These are phyloP conservation scores for Psilocybe tampanensis DNA, from an alignment of 768 basidiomycete genomes.

Conservation along the genomic window DNA sequence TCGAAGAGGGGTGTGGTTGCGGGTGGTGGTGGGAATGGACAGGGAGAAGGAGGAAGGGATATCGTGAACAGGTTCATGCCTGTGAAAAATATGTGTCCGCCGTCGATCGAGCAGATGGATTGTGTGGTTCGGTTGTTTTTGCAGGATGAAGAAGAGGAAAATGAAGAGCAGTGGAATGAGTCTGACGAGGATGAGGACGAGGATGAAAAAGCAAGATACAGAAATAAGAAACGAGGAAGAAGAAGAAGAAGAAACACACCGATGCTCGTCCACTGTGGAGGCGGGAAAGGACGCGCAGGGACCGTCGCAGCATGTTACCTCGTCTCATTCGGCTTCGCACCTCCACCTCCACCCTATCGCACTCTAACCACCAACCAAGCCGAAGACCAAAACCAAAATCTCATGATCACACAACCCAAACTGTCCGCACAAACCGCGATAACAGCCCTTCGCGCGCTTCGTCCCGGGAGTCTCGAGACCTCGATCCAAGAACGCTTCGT, in stretches of 20 bases:
- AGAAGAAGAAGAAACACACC: slow-evolving; percentile 42
- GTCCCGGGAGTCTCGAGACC: slow-evolving; percentile 63
- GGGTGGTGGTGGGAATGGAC: too few relatives aligned
- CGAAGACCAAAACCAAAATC: too few relatives aligned
- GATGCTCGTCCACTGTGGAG: slow-evolving; percentile 60
- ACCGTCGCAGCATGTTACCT: slow-evolving; percentile 65
- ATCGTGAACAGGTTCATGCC: slow-evolving; percentile 55
- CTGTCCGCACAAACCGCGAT: slow-evolving; percentile 54
- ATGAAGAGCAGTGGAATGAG: neutral
- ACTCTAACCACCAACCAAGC: neutral
- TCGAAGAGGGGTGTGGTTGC: neutral
- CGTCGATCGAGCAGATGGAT: slow-evolving; percentile 64
- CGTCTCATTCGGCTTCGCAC: slow-evolving; percentile 54
- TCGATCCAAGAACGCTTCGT: slow-evolving; percentile 59
- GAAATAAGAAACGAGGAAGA: slow-evolving; percentile 26
- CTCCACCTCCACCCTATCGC: neutral
- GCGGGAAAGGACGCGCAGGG: slow-evolving; percentile 64
- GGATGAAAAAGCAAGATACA: slow-evolving; percentile 27
- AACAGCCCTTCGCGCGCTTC: slow-evolving; percentile 43
- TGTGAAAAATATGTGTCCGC: slow-evolving; percentile 53
- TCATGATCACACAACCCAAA: slow-evolving; percentile 30
- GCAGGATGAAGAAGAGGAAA: slow-evolving; percentile 40
- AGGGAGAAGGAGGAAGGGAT: slow-evolving; percentile 33
- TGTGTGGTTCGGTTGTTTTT: slow-evolving; percentile 46
- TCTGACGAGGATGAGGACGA: slow-evolving; percentile 25